These are phyloP conservation scores for Wickerhamomyces sydowiorum DNA, from an alignment of 805 yeast genomes.

Conservation along the genomic window DNA sequence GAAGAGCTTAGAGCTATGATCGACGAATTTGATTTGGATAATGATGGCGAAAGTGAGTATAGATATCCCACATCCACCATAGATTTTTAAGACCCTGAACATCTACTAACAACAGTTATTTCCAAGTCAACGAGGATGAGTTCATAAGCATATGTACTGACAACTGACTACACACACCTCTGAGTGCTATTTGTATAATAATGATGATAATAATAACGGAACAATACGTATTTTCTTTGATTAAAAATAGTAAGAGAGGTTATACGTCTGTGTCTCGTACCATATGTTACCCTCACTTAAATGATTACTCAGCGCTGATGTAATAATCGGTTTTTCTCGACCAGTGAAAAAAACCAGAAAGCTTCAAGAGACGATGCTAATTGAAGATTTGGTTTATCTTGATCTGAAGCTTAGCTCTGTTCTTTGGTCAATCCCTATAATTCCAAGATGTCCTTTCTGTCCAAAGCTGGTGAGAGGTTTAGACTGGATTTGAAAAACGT, in stretches of 20 bases:
- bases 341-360: neutral
- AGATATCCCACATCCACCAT: too few relatives aligned
- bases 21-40: constrained; percentile 93
- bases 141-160: constrained; percentile 86
- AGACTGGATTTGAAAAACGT: constrained; percentile 24
- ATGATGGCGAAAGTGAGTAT: constrained; percentile 71
- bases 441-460: constrained; percentile 11
- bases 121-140: constrained; percentile 67
- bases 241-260: neutral
- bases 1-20: constrained; percentile 96
- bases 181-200: neutral
- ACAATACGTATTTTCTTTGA: neutral
- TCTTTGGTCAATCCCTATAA: too few relatives aligned
- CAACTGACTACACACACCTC: constrained; percentile 24
- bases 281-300: neutral
- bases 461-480: constrained; percentile 33
- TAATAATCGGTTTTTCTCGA: neutral
- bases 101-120: constrained; percentile 19
- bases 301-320: neutral
- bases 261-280: neutral
- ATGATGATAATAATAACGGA: too few relatives aligned
- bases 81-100: constrained; percentile 27
- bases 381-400: too few relatives aligned
- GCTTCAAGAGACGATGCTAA: too few relatives aligned
- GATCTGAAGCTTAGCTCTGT: too few relatives aligned